Percentiles rank a stretch among this genome's conserved stretches.
Evolutionary conservation across 2,329 filamentous ascomycete species (phyloP).

Genomic region (Verticillium nonalfalfae): DNA sequence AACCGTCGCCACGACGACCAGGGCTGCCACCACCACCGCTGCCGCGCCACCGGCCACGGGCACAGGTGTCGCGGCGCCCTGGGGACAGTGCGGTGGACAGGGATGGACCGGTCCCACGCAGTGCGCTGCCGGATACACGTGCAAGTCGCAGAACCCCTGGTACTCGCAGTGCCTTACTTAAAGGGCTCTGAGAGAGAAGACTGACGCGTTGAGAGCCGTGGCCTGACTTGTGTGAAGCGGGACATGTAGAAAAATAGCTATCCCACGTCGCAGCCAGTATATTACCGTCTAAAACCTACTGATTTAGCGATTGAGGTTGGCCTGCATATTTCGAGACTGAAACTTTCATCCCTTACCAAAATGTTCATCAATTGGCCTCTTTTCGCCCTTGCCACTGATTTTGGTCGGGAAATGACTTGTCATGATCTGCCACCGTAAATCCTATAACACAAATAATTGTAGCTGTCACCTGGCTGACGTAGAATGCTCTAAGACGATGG

Average conservation of each 20-base stretch:
- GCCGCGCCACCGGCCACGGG: conserved; percentile 5
- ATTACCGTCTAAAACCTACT: too few relatives aligned
- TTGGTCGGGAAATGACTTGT: too few relatives aligned
- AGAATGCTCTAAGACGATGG: too few relatives aligned
- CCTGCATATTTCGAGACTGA: too few relatives aligned
- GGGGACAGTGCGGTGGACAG: conserved; percentile 34
- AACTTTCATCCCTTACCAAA: too few relatives aligned
- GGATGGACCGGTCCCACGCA: conserved; percentile 27
- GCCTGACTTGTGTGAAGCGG: background rate
- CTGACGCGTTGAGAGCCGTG: background rate
- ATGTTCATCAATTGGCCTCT: too few relatives aligned
- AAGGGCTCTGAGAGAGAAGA: background rate
- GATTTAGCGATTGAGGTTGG: too few relatives aligned
- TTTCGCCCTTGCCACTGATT: too few relatives aligned
- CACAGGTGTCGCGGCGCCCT: conserved; percentile 10
- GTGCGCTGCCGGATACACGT: conserved; percentile 24
- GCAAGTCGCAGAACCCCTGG: conserved; percentile 17
- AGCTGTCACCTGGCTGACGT: too few relatives aligned
- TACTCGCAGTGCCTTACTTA: conserved; percentile 28
- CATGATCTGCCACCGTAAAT: too few relatives aligned
- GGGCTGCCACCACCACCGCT: conserved; percentile 1
- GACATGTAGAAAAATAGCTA: too few relatives aligned
- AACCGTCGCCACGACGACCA: background rate
- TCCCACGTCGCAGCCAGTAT: too few relatives aligned
- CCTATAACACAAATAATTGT: conserved; percentile 16